A percentile compares a stretch with the other conserved stretches of the same genome.
phyloP scores from a whole-genome alignment of 2,329 filamentous ascomycete species.

The Paecilomyces fulvus region DNA sequence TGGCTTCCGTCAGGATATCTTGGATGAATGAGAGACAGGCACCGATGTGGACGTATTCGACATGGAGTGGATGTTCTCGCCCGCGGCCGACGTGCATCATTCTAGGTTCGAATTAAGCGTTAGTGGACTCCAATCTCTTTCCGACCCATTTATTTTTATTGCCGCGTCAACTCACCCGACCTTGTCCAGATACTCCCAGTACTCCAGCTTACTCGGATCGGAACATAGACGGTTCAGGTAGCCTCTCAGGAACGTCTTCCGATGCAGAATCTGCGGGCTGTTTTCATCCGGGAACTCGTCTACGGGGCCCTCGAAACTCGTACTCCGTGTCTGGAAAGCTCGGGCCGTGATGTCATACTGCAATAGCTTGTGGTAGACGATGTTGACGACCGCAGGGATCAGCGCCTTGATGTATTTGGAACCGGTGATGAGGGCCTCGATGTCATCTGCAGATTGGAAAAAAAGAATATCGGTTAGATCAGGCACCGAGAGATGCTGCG shows the following conservation, averaged over 20 bases:
- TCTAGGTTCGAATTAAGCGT: conserved; percentile 22
- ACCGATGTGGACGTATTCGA: conserved; percentile 75
- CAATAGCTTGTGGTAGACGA: conserved; percentile 74
- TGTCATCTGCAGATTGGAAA: conserved; percentile 49
- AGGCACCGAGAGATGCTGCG: conserved; percentile 6
- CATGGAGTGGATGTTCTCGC: conserved; percentile 61
- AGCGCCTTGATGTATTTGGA: conserved; percentile 73
- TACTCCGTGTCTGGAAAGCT: conserved; percentile 56
- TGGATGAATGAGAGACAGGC: conserved; percentile 66
- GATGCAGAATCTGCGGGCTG: conserved; percentile 64
- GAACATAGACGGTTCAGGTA: conserved; percentile 68
- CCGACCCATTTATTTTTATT: not conserved
- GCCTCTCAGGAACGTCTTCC: conserved; percentile 69
- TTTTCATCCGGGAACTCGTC: conserved; percentile 57
- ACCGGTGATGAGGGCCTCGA: conserved; percentile 60
- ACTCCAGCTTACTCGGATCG: conserved; percentile 65
- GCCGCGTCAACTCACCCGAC: conserved; percentile 53
- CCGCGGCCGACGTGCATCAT: conserved; percentile 77
- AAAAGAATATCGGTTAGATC: conserved; percentile 2
- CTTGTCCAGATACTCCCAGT: conserved; percentile 79
- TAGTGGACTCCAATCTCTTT: not conserved
- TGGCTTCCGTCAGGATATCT: conserved; percentile 67
- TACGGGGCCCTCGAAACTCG: conserved; percentile 58
- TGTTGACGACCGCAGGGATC: conserved; percentile 74
- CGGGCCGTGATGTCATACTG: conserved; percentile 75